phyloP scores from a whole-genome alignment of 1,284 basidiomycete species.

The Moniliophthora roreri region DNA sequence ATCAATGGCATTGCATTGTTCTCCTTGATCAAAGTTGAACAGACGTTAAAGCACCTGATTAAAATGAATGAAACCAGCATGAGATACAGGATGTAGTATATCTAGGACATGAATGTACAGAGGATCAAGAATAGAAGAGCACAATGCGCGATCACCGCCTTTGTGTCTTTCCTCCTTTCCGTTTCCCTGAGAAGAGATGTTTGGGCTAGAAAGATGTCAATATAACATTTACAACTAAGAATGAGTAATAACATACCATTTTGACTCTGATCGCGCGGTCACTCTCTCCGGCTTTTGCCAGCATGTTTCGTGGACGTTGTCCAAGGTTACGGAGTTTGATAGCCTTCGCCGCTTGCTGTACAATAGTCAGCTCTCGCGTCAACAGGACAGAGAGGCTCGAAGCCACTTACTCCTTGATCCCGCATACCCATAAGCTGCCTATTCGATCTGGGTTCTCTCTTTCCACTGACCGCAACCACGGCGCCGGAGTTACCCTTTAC shows the following conservation, averaged over 20 bases:
- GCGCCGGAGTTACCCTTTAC: constrained; percentile 64
- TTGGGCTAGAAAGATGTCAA: constrained; percentile 55
- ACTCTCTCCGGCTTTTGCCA: constrained; percentile 87
- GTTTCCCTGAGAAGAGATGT: constrained; percentile 87
- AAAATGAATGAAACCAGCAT: too few species aligned
- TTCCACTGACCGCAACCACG: constrained; percentile 45
- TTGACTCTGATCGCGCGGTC: constrained; percentile 81
- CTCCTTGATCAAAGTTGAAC: too few species aligned
- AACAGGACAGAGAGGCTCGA: background rate
- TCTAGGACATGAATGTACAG: too few species aligned
- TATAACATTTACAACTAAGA: constrained; percentile 12
- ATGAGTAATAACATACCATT: constrained; percentile 57
- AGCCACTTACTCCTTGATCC: constrained; percentile 57
- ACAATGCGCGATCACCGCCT: constrained; percentile 52
- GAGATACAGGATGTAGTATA: too few species aligned
- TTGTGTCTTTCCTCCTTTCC: constrained; percentile 85
- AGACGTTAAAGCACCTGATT: too few species aligned
- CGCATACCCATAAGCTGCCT: constrained; percentile 80
- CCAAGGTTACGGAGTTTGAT: constrained; percentile 80
- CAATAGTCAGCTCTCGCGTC: constrained; percentile 12
- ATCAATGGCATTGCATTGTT: too few species aligned
- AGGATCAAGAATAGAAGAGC: too few species aligned
- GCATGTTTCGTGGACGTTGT: constrained; percentile 82
- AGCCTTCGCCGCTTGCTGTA: constrained; percentile 80
- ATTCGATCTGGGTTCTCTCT: constrained; percentile 67